Percentiles rank a stretch among this genome's conserved stretches.
These are phyloP conservation scores for Pontederia paniculata DNA, from an alignment of 176 grass and related monocot species.

Conservation along the genomic window DNA sequence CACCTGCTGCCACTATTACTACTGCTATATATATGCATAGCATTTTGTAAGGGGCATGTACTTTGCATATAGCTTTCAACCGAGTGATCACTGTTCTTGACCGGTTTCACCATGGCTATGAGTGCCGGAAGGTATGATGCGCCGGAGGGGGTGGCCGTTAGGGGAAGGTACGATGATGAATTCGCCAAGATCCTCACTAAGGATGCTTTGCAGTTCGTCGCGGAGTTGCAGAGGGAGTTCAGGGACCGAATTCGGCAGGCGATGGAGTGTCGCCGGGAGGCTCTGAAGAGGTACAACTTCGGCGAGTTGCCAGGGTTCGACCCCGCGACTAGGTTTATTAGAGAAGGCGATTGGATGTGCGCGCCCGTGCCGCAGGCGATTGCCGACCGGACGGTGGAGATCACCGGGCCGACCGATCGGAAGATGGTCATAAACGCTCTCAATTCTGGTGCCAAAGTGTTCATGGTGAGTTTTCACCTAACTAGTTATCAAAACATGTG, in stretches of 20 bases:
- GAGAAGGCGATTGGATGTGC: conserved; percentile 52
- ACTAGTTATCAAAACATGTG: no score
- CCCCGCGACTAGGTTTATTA: conserved; percentile 46
- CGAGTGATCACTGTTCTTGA: no score
- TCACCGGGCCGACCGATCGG: conserved; percentile 71
- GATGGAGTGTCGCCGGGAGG: conserved; percentile 58
- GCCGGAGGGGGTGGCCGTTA: conserved; percentile 73
- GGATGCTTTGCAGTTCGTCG: conserved; percentile 66
- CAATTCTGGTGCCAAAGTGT: conserved; percentile 91
- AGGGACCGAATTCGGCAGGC: conserved; percentile 49
- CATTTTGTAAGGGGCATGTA: no score
- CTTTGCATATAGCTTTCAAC: no score
- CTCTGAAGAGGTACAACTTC: conserved; percentile 55
- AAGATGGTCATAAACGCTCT: conserved; percentile 98
- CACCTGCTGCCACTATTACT: no score
- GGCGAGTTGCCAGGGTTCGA: conserved; percentile 58
- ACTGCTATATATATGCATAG: no score
- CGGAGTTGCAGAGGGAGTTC: conserved; percentile 64
- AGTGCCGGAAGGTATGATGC: conserved; percentile 40
- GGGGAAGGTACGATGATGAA: conserved; percentile 53
- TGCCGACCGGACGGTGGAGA: conserved; percentile 72
- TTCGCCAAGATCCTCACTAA: conserved; percentile 53
- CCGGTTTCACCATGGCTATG: neutral
- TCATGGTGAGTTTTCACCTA: conserved; percentile 37
- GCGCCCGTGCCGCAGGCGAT: conserved; percentile 46